Conservation (phyloP, 2,329 filamentous ascomycete species). For the Aureobasidium sp. region DNA sequence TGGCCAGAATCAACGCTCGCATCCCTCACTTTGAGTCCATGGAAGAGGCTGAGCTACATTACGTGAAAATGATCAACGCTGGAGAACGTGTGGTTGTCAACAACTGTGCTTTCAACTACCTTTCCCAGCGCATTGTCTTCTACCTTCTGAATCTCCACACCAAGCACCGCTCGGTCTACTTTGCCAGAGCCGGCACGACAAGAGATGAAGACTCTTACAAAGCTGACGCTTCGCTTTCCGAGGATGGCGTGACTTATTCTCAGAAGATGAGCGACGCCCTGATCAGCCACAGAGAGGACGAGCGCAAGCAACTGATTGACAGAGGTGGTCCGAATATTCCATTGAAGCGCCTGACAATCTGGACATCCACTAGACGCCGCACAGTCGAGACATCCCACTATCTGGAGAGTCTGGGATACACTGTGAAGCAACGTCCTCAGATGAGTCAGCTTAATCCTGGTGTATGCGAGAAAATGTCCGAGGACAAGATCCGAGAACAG, state of each 20-base stretch:
- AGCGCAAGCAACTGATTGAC: slow-evolving; percentile 62
- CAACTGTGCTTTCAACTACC: slow-evolving; percentile 92
- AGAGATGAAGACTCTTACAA: slow-evolving; percentile 89
- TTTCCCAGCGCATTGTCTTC: slow-evolving; percentile 95
- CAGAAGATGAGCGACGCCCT: slow-evolving; percentile 79
- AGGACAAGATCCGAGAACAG: slow-evolving; percentile 68
- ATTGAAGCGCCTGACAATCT: slow-evolving; percentile 76
- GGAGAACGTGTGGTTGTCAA: slow-evolving; percentile 91
- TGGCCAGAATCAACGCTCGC: slow-evolving; percentile 80
- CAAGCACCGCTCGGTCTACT: slow-evolving; percentile 89
- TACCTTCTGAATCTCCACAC: slow-evolving; percentile 97
- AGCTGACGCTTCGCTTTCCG: slow-evolving; percentile 75
- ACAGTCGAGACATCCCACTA: slow-evolving; percentile 85
- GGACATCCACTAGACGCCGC: slow-evolving; percentile 86
- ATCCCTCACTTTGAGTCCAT: slow-evolving; percentile 97
- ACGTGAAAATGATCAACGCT: slow-evolving; percentile 99
- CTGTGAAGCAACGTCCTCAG: slow-evolving; percentile 84
- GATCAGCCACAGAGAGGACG: slow-evolving; percentile 73
- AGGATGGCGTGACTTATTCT: slow-evolving; percentile 73
- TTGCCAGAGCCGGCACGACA: slow-evolving; percentile 78
- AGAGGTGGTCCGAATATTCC: slow-evolving; percentile 60
- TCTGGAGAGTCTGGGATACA: slow-evolving; percentile 72
- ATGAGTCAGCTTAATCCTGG: slow-evolving; percentile 97
- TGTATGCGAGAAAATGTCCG: slow-evolving; percentile 89
- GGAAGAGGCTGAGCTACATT: slow-evolving; percentile 89